Conservation (phyloP, 768 basidiomycete genomes). For the Dacryopinax spathularia region DNA sequence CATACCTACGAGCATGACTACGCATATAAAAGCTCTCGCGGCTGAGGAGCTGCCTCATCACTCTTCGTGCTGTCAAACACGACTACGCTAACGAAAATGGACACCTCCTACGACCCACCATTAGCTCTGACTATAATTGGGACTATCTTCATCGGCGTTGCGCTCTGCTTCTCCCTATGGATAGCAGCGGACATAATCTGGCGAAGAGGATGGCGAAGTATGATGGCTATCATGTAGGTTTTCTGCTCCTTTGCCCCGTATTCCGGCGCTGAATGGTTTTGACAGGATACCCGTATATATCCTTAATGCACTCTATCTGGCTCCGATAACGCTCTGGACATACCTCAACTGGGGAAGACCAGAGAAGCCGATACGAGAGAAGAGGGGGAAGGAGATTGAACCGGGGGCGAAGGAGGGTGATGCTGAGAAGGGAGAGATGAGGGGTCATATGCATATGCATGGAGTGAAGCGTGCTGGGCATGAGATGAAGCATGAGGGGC, state of each 20-base stretch:
- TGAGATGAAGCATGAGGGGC: not conserved
- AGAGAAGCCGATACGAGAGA: not conserved
- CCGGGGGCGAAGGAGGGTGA: not conserved
- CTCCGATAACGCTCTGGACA: slow-evolving; percentile 5
- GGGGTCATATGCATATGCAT: not conserved
- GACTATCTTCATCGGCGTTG: slow-evolving; percentile 3
- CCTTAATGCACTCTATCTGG: slow-evolving; percentile 8
- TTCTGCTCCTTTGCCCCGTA: not conserved
- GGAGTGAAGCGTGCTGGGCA: not conserved
- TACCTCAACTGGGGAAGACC: slow-evolving; percentile 5
- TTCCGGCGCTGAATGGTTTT: not conserved
- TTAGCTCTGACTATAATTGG: slow-evolving; percentile 1
- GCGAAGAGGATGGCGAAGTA: slow-evolving; percentile 7
- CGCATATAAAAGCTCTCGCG: not conserved
- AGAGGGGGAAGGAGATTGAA: not conserved
- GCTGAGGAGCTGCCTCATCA: too few species aligned
- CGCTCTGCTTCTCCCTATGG: not conserved
- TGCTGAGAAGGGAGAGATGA: not conserved
- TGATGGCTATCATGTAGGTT: slow-evolving; percentile 9
- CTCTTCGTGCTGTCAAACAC: not conserved
- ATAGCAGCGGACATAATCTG: slow-evolving; percentile 1
- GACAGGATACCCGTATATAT: slow-evolving; percentile 6
- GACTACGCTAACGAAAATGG: not conserved
- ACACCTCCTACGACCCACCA: not conserved
- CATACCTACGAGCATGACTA: not conserved